Conservation (phyloP, 164 flowering plant genomes). For the Tetrastigma voinierianum region DNA sequence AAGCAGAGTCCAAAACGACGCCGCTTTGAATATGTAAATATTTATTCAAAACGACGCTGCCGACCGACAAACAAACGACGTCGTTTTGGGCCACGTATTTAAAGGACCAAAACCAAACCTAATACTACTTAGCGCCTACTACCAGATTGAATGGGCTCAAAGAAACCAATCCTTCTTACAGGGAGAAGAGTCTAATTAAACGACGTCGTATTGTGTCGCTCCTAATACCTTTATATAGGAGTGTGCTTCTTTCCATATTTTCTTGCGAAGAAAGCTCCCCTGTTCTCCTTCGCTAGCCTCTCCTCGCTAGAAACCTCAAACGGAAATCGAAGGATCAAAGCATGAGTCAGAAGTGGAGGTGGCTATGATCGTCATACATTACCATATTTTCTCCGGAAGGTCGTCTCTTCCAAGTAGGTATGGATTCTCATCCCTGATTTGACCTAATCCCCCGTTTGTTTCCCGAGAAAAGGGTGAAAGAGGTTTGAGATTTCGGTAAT, state of each 20-base stretch:
- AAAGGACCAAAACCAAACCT: no score
- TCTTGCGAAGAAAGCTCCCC: conserved; percentile 7
- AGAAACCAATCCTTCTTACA: neutral
- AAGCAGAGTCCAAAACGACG: no score
- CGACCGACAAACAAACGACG: no score
- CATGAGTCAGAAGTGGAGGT: conserved; percentile 94
- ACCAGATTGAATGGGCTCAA: no score
- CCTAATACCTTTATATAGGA: no score
- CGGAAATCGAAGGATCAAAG: conserved; percentile 2
- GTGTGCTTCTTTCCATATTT: neutral
- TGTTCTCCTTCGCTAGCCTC: neutral
- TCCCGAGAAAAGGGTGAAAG: neutral
- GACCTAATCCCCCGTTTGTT: neutral
- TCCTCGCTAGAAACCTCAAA: conserved; percentile 9
- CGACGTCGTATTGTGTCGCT: neutral
- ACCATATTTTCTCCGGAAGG: conserved; percentile 99
- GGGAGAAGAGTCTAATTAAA: no score
- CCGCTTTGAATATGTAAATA: no score
- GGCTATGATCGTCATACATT: conserved; percentile 98
- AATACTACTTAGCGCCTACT: no score
- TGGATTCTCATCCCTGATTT: conserved; percentile 9
- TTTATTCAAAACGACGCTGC: no score
- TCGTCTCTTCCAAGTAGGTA: conserved; percentile 95
- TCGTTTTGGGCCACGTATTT: no score
- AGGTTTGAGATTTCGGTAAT: neutral